Evolutionary conservation across 768 basidiomycete species (phyloP).

Genomic region (Macrolepiota fuliginosa): DNA sequence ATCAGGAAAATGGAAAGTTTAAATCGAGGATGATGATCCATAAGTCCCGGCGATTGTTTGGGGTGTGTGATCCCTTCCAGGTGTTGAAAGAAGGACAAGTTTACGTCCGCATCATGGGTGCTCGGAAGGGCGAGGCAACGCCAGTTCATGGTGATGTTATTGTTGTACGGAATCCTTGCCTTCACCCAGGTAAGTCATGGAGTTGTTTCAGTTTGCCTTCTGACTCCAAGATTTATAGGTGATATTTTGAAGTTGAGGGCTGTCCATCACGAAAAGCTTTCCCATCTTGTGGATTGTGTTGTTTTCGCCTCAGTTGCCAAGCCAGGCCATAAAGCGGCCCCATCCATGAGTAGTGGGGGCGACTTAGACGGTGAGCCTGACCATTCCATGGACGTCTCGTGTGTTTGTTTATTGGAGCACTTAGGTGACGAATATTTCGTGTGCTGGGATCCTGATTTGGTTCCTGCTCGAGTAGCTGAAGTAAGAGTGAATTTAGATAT

Average conservation of each 20-base stretch:
- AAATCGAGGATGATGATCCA: constrained; percentile 60
- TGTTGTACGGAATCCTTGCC: constrained; percentile 66
- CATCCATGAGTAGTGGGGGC: constrained; percentile 70
- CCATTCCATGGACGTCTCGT: not conserved
- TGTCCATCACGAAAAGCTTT: constrained; percentile 43
- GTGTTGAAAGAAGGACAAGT: constrained; percentile 65
- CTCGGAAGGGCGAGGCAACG: constrained; percentile 50
- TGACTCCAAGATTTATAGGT: constrained; percentile 29
- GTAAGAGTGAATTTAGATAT: constrained; percentile 25
- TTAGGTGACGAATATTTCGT: constrained; percentile 67
- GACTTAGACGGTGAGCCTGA: constrained; percentile 49
- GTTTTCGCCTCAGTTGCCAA: constrained; percentile 61
- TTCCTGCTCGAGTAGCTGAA: constrained; percentile 53
- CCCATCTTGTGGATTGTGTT: constrained; percentile 63
- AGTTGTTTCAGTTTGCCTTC: not conserved
- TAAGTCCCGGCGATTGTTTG: constrained; percentile 60
- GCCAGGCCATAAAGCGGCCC: constrained; percentile 58
- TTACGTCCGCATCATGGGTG: constrained; percentile 53
- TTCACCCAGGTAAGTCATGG: constrained; percentile 52
- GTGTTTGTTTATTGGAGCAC: not conserved
- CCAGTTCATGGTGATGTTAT: constrained; percentile 60
- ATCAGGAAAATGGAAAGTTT: constrained; percentile 44
- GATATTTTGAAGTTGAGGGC: constrained; percentile 67
- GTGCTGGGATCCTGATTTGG: constrained; percentile 65
- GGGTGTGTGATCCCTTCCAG: constrained; percentile 65